Conservation (phyloP, 1,284 basidiomycete genomes). For the Schizopora paradoxa region DNA sequence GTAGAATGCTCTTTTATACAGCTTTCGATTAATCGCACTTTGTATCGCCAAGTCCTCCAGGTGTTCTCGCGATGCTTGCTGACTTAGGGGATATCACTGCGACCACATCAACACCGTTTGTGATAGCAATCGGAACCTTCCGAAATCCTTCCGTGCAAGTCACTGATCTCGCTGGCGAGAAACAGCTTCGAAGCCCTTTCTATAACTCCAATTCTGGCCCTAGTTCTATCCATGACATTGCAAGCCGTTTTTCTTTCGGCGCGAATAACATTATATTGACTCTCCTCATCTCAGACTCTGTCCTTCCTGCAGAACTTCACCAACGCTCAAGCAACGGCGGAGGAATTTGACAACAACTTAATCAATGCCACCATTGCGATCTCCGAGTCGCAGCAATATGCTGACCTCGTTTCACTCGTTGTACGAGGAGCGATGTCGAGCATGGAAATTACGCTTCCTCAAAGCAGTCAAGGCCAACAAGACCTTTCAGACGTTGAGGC, state of each 20-base stretch:
- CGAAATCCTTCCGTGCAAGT: slow-evolving; percentile 37
- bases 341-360: slow-evolving; percentile 33
- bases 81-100: slow-evolving; percentile 25
- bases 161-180: slow-evolving; percentile 19
- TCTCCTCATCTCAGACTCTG: slow-evolving; percentile 30
- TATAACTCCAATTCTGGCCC: slow-evolving; percentile 28
- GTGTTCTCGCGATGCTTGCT: slow-evolving; percentile 28
- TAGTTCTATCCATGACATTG: too few species aligned
- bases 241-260: too few species aligned
- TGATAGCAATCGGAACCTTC: slow-evolving; percentile 38
- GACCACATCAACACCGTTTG: slow-evolving; percentile 25
- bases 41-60: neutral
- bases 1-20: slow-evolving; percentile 18
- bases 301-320: slow-evolving; percentile 35
- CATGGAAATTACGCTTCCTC: slow-evolving; percentile 34
- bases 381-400: slow-evolving; percentile 33
- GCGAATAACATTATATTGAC: slow-evolving; percentile 6
- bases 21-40: slow-evolving; percentile 14
- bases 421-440: slow-evolving; percentile 36
- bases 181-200: slow-evolving; percentile 29
- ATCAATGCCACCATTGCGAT: slow-evolving; percentile 24
- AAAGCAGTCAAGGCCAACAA: slow-evolving; percentile 25
- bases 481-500: slow-evolving; percentile 19
- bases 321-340: slow-evolving; percentile 26
- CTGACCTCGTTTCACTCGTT: slow-evolving; percentile 33